Percentiles rank a stretch among this genome's conserved stretches.
These are phyloP conservation scores for Inonotus hispidus DNA, from an alignment of 1,284 basidiomycete species.

Conservation along the genomic window DNA sequence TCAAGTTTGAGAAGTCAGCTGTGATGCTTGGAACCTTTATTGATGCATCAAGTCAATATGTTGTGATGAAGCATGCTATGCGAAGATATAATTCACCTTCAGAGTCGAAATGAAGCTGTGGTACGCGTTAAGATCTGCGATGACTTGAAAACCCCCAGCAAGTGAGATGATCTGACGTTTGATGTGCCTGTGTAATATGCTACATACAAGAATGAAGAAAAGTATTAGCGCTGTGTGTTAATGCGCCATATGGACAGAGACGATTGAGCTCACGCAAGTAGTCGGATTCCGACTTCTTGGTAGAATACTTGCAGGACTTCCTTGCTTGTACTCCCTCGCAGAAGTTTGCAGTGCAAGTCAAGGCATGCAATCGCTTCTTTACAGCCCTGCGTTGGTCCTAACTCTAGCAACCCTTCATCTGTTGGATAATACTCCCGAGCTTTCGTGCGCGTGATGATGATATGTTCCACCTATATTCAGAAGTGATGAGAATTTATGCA, in stretches of 20 bases:
- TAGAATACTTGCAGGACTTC: constrained; percentile 98
- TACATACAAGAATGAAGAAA: constrained; percentile 29
- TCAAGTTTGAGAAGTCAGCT: constrained; percentile 87
- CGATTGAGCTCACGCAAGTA: constrained; percentile 66
- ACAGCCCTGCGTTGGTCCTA: constrained; percentile 85
- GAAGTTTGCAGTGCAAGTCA: constrained; percentile 82
- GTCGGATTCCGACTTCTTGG: constrained; percentile 90
- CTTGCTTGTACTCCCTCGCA: constrained; percentile 91
- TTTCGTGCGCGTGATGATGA: constrained; percentile 78
- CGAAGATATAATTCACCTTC: constrained; percentile 47
- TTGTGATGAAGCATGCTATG: neutral
- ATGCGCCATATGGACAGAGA: neutral
- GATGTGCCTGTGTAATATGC: constrained; percentile 93
- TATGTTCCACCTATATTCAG: constrained; percentile 79
- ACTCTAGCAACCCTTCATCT: constrained; percentile 68
- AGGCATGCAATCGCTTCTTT: constrained; percentile 82
- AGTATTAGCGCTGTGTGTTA: constrained; percentile 19
- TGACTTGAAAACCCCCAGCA: constrained; percentile 91
- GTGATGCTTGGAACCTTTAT: constrained; percentile 58
- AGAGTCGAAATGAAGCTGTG: constrained; percentile 82
- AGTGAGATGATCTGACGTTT: constrained; percentile 96
- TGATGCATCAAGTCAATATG: neutral
- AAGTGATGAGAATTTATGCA: neutral
- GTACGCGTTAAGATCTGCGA: constrained; percentile 93
- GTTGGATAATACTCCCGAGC: constrained; percentile 89